Conservation (phyloP, 176 grass and related monocot species). For the Eragrostis curvula region DNA sequence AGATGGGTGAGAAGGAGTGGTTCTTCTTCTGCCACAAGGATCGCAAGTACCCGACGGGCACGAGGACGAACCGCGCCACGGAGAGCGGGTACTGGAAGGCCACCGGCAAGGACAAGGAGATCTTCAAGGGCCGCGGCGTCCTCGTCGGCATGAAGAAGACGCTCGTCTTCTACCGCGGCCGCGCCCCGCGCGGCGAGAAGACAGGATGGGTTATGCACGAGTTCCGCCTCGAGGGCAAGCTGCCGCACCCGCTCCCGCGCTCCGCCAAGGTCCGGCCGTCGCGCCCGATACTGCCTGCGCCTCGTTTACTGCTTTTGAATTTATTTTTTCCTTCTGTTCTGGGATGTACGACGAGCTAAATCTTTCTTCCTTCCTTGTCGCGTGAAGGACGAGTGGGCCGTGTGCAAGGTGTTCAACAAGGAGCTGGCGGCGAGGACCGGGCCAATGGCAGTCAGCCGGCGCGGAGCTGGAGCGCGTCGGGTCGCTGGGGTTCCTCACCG, state of each 20-base stretch:
- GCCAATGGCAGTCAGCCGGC: slow-evolving; percentile 31
- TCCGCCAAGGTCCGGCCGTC: slow-evolving; percentile 59
- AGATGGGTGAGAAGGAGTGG: slow-evolving; percentile 95
- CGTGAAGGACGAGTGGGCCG: slow-evolving; percentile 86
- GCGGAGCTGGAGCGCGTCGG: slow-evolving; percentile 52
- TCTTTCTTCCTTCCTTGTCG: background rate
- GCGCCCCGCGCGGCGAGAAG: slow-evolving; percentile 86
- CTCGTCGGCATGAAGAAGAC: slow-evolving; percentile 99
- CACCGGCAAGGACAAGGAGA: slow-evolving; percentile 99
- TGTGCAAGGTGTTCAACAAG: slow-evolving; percentile 90
- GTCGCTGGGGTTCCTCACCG: slow-evolving; percentile 45
- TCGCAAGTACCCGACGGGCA: slow-evolving; percentile 96
- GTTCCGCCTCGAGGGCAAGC: slow-evolving; percentile 78
- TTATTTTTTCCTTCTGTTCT: slow-evolving; percentile 17
- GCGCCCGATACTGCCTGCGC: background rate
- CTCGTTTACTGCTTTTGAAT: background rate
- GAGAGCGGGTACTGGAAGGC: slow-evolving; percentile 96
- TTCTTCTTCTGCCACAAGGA: slow-evolving; percentile 96
- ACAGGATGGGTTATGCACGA: slow-evolving; percentile 97
- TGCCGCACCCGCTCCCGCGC: slow-evolving; percentile 52
- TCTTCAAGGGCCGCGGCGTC: slow-evolving; percentile 56
- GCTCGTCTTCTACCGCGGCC: slow-evolving; percentile 96
- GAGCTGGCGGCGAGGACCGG: slow-evolving; percentile 37
- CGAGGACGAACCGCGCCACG: slow-evolving; percentile 89
- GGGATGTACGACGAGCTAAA: background rate